Base-by-base conservation (phyloP, 306 rosid genomes). In the Quercus variabilis region DNA sequence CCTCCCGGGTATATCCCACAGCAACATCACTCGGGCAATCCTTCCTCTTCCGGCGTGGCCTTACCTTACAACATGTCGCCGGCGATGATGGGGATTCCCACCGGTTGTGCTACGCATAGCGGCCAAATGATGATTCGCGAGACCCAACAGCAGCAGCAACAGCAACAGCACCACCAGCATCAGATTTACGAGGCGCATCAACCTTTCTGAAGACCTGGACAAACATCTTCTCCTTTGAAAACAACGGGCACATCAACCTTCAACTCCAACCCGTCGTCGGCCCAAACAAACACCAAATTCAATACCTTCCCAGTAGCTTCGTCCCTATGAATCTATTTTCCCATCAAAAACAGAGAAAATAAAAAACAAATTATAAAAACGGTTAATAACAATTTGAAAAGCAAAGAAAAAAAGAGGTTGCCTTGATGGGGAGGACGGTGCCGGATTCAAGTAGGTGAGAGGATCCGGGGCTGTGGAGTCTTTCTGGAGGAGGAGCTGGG, bases 271-370 rank as follows among this genome's bases (percentile, higher is more conserved):
- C 99, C 97, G 10, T 92, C 94, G 5, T 94, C 97, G 21, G 97
- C 99, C 99, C 99, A 94, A 72, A 88, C 99, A 83, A 94, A 88
- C 84, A 91, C 97, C 86, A 94, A 76, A 83, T 94, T 94, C 73
- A 92, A 83, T 54, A 94, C 86, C 74, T 77, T 82, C 60, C 97
- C 97, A 77, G 89, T 91, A 79, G 85, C 93, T 81, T 82, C 67
- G 23, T 92, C 89, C 85, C 86, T 87, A 28, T 94, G 97, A 86
- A 92, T 85, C 97, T 94, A 79, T 63, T 76, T 1, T 59, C 14
- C 71, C 38, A 68, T 30, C 63, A 74, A 35, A 64, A 75, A 35
- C 14, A 54, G 23, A 54, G 12, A 57, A 74, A 31, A 15, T 31
- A 67, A 68, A 13, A 55, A 15, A 35, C 9, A 17, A 20, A 5